Conservation (phyloP, 2,329 filamentous ascomycete genomes). For the Arthrobotrys pseudoclavata region DNA sequence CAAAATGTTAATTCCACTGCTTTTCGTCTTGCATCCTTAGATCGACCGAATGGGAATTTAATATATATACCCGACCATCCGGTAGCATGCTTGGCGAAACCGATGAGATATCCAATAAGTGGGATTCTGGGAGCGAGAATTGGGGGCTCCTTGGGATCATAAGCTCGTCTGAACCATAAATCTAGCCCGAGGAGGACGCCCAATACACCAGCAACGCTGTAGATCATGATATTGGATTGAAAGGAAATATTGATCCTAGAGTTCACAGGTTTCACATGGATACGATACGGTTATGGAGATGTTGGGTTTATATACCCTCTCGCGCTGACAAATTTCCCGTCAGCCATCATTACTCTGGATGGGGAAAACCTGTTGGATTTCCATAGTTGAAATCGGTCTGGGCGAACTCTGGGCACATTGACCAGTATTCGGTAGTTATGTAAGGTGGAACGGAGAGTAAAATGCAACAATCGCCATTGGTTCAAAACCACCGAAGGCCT, state of each 20-base stretch:
- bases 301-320: background rate
- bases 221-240: constrained; percentile 12
- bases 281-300: background rate
- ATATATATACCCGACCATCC: constrained; percentile 13
- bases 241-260: background rate
- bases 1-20: background rate
- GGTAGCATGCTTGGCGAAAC: constrained; percentile 21
- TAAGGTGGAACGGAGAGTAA: background rate
- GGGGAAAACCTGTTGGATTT: constrained; percentile 5
- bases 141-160: constrained; percentile 12
- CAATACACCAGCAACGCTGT: constrained; percentile 9
- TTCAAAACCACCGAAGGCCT: background rate
- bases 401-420: background rate
- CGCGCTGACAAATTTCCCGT: background rate
- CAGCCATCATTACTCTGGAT: too few species aligned
- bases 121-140: constrained; percentile 15
- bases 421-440: constrained; percentile 16
- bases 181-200: constrained; percentile 20
- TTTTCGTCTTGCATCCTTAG: background rate
- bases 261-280: background rate
- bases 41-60: background rate
- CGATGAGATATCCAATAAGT: constrained; percentile 26
- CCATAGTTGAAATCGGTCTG: background rate
- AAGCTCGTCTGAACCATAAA: constrained; percentile 15
- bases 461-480: constrained; percentile 14